These are phyloP conservation scores for Zymoseptoria brevis DNA, from an alignment of 2,329 filamentous ascomycete species.

Conservation along the genomic window DNA sequence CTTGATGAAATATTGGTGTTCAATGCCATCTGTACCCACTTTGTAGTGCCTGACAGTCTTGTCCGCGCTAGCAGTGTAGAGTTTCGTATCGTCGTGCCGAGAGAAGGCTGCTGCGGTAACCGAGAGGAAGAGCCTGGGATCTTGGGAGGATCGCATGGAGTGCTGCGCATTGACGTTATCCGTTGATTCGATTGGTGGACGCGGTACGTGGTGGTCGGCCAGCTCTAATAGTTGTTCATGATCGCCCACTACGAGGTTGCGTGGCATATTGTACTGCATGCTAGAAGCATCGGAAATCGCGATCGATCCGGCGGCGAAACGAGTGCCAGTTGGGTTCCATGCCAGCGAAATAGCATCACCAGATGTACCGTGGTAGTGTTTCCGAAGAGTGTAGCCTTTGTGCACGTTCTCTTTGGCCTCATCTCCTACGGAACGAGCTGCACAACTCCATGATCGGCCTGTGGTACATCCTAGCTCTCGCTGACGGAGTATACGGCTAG, in stretches of 20 bases:
- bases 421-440: conserved; percentile 9
- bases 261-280: conserved; percentile 53
- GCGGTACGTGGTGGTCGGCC: conserved; percentile 43
- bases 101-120: conserved; percentile 50
- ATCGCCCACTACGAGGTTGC: conserved; percentile 51
- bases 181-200: conserved; percentile 32
- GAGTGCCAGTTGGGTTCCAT: conserved; percentile 48
- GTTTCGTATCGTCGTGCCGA: conserved; percentile 19
- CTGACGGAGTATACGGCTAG: conserved; percentile 18
- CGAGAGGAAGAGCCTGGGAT: conserved; percentile 48
- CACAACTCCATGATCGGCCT: conserved; percentile 12
- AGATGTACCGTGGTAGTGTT: conserved; percentile 50
- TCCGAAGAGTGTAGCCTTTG: conserved; percentile 37
- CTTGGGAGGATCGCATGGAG: conserved; percentile 42
- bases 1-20: conserved; percentile 23
- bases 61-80: conserved; percentile 46
- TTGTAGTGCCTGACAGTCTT: conserved; percentile 37
- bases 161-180: conserved; percentile 35
- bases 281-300: conserved; percentile 47
- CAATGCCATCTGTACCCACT: conserved; percentile 6
- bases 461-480: conserved; percentile 21
- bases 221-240: conserved; percentile 42
- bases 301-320: conserved; percentile 51
- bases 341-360: conserved; percentile 50
- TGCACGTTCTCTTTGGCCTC: conserved; percentile 28